Evolutionary conservation across 306 rosid genomes (phyloP).

Genomic region (Vicia villosa): DNA sequence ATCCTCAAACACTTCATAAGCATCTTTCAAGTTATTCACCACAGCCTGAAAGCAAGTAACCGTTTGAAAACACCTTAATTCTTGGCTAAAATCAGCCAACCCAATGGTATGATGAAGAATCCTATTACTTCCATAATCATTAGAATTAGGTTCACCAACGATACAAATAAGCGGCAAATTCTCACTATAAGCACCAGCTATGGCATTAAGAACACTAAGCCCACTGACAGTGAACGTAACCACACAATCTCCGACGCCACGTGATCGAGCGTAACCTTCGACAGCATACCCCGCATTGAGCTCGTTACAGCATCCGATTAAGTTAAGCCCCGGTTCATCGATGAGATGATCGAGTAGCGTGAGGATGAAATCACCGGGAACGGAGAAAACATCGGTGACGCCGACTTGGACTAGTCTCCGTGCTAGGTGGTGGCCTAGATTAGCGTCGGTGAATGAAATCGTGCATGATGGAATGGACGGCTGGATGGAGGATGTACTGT

Average conservation of each 20-base stretch:
- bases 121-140: slow-evolving; percentile 71
- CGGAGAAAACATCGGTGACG: slow-evolving; percentile 79
- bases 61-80: slow-evolving; percentile 76
- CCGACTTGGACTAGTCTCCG: slow-evolving; percentile 81
- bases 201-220: slow-evolving; percentile 77
- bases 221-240: slow-evolving; percentile 90
- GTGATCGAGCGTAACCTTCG: slow-evolving; percentile 79
- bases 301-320: slow-evolving; percentile 87
- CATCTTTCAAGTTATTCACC: slow-evolving; percentile 71
- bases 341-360: slow-evolving; percentile 79
- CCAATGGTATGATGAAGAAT: slow-evolving; percentile 95
- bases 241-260: slow-evolving; percentile 92
- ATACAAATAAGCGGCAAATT: slow-evolving; percentile 79
- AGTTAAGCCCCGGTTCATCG: slow-evolving; percentile 64
- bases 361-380: slow-evolving; percentile 92
- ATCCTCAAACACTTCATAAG: slow-evolving; percentile 65
- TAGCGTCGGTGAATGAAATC: slow-evolving; percentile 47
- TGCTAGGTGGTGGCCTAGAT: slow-evolving; percentile 84
- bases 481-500: slow-evolving; percentile 39
- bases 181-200: slow-evolving; percentile 93
- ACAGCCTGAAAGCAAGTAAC: slow-evolving; percentile 94
- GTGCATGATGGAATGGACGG: not conserved
- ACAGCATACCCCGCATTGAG: slow-evolving; percentile 95
- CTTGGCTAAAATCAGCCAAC: slow-evolving; percentile 80
- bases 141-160: slow-evolving; percentile 90